Evolutionary conservation across 2,329 filamentous ascomycete species (phyloP).

Genomic region (Calonectria hawksworthii): DNA sequence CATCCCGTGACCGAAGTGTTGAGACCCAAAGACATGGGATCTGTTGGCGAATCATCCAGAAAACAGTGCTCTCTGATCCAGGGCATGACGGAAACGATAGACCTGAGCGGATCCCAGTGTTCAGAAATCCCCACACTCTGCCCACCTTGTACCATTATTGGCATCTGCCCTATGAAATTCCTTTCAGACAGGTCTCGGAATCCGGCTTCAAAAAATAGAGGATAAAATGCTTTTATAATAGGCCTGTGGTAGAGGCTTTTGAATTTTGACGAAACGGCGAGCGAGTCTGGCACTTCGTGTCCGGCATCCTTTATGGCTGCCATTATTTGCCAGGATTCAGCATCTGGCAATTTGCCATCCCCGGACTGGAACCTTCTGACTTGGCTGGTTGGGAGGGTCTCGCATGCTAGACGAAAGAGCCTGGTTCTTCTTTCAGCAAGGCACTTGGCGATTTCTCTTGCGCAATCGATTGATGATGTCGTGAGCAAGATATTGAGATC

Average conservation of each 20-base stretch:
- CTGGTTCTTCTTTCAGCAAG: not conserved
- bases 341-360: not conserved
- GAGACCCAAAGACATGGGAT: not conserved
- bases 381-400: not conserved
- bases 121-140: not conserved
- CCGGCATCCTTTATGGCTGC: not conserved
- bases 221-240: not conserved
- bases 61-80: not conserved
- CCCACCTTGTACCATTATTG: not conserved
- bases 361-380: not conserved
- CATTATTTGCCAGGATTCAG: not conserved
- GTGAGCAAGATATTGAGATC: not conserved
- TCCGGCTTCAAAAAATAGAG: not conserved
- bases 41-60: not conserved
- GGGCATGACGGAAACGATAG: not conserved
- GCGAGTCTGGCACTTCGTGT: not conserved
- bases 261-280: not conserved
- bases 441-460: not conserved
- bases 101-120: not conserved
- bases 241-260: not conserved
- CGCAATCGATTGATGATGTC: not conserved
- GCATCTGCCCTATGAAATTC: not conserved
- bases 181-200: not conserved
- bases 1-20: not conserved
- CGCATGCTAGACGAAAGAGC: not conserved